Evolutionary conservation across 371 early-diverging fungal species (phyloP).

Genomic region (Lichtheimia ornata): DNA sequence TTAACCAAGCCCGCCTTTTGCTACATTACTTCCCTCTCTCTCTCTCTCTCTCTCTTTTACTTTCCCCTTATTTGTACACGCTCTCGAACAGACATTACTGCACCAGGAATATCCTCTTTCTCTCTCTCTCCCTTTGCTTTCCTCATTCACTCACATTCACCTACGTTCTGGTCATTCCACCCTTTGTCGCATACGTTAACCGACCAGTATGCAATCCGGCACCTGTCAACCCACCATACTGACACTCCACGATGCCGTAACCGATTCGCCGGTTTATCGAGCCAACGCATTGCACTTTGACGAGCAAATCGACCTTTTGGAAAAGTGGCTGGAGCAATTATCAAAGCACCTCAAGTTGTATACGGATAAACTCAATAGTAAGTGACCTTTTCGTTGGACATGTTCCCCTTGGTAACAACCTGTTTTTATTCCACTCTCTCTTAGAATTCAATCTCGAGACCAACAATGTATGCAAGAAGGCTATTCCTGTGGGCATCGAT

Average conservation of each 20-base stretch:
- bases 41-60: too few relatives aligned
- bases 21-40: too few relatives aligned
- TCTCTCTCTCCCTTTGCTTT: neutral
- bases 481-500: constrained; percentile 29
- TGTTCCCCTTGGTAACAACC: neutral
- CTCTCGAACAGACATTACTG: constrained; percentile 2
- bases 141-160: neutral
- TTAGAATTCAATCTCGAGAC: constrained; percentile 27
- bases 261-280: constrained; percentile 72
- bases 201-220: constrained; percentile 8
- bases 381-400: constrained; percentile 10
- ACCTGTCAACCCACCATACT: constrained; percentile 25
- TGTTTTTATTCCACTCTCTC: neutral
- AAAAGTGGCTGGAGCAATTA: constrained; percentile 63
- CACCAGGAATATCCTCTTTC: neutral
- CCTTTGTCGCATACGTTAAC: neutral
- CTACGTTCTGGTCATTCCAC: neutral
- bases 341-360: constrained; percentile 48
- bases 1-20: too few relatives aligned
- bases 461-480: constrained; percentile 23
- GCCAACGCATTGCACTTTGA: constrained; percentile 66
- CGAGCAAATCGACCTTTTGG: constrained; percentile 66
- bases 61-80: neutral
- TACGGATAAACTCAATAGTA: constrained; percentile 50
- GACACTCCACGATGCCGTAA: constrained; percentile 67